Percentiles rank a stretch among this genome's conserved stretches.
Evolutionary conservation across 2,329 filamentous ascomycete genomes (phyloP).

Genomic region (Chaetomiaceae sp.): DNA sequence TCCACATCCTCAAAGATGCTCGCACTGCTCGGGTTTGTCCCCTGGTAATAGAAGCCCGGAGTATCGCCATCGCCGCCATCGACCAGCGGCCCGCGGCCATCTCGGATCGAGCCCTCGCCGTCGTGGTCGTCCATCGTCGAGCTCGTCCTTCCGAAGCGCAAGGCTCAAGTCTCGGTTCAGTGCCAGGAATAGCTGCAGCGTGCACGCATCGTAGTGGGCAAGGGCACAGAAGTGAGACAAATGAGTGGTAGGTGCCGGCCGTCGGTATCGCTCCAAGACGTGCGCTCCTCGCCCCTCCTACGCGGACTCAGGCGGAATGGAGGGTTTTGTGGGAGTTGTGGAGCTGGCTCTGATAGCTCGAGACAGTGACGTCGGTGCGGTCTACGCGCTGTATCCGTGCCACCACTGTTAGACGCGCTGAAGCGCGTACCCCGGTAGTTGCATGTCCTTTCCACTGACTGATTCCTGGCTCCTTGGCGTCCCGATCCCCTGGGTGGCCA

Average conservation of each 20-base stretch:
- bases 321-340: neutral
- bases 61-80: constrained; percentile 16
- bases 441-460: too few relatives aligned
- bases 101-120: constrained; percentile 14
- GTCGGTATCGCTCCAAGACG: neutral
- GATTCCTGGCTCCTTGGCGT: too few relatives aligned
- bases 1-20: constrained; percentile 95
- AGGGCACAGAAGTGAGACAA: neutral
- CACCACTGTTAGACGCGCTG: too few relatives aligned
- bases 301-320: constrained; percentile 4
- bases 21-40: constrained; percentile 64
- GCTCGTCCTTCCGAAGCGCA: too few relatives aligned
- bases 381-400: too few relatives aligned
- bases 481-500: too few relatives aligned
- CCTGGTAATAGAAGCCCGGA: constrained; percentile 53
- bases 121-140: constrained; percentile 6
- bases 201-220: constrained; percentile 11
- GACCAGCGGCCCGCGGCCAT: constrained; percentile 17
- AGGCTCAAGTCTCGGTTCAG: constrained; percentile 9
- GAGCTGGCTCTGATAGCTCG: constrained; percentile 1
- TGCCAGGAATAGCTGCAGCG: neutral
- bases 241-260: too few relatives aligned
- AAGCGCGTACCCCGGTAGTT: too few relatives aligned
- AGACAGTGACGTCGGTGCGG: constrained; percentile 16
- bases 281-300: neutral